Conservation (phyloP, 176 grass and related monocot genomes). For the Miscanthus lutarioriparius region DNA sequence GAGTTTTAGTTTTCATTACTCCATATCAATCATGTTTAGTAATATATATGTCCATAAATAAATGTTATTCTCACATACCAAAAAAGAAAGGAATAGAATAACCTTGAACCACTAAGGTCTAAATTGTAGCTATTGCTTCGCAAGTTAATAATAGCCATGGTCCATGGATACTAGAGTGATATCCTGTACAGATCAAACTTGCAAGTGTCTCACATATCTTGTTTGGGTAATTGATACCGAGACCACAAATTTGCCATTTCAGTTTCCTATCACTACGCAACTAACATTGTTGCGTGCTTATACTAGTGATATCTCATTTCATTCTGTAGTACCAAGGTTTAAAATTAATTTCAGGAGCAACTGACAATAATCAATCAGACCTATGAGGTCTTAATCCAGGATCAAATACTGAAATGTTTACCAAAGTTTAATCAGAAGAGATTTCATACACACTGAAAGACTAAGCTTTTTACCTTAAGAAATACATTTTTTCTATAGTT, state of each 20-base stretch:
- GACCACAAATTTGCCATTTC: background rate
- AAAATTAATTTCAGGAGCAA: background rate
- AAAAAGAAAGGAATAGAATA: background rate
- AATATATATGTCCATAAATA: background rate
- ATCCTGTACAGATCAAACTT: slow-evolving; percentile 21
- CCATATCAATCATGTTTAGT: too few relatives aligned
- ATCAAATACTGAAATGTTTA: background rate
- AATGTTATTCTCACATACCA: background rate
- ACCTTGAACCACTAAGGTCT: background rate
- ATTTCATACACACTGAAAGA: background rate
- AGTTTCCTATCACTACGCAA: background rate
- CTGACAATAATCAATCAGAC: background rate
- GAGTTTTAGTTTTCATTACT: background rate
- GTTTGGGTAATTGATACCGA: background rate
- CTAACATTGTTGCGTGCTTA: background rate
- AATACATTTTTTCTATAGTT: background rate
- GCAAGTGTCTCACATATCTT: background rate
- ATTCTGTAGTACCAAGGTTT: background rate
- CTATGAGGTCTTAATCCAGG: background rate
- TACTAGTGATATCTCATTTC: background rate
- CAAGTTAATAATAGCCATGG: background rate
- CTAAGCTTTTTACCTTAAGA: background rate
- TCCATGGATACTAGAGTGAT: background rate
- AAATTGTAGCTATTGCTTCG: background rate
- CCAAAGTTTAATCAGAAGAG: background rate